Base-by-base conservation (phyloP, 108 stramenopile species). In the Cyclotella kingstonii region DNA sequence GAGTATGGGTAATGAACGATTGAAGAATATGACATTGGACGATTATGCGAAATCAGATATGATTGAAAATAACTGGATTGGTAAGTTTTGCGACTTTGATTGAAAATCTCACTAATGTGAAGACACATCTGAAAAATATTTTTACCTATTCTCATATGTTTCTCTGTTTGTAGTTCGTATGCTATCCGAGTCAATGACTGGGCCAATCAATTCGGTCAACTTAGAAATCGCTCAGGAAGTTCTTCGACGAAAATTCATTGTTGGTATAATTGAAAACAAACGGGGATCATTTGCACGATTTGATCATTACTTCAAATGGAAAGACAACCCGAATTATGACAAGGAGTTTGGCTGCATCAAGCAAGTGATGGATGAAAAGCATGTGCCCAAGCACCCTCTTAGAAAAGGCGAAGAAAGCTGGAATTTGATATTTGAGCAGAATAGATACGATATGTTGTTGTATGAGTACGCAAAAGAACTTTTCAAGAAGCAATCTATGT, bases 1-100 rank as follows among this genome's bases (percentile, higher is more conserved):
- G 35, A 50, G 31, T 26, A 66, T 66, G 31, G 67, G 54, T 1
- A 55, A 57, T 46, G 25, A 59, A 0, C 64, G 41, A 9, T 28
- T 73, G 40, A 38, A 58, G 42, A 40, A 53, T 55, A 79, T 74
- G 73, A 63, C 68, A 10, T 12, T 82, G 53, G 69, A 79, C 11
- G 76, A 80, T 39, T 83, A 83, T 54, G 72, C 70, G 5, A 70
- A 68, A 36, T 68, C 66, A 10, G 80, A 77, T 48, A 27, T 50
- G 21, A 68, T 65, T 38, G 80, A 81, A 43, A 66, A 72, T 57
- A 81, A 84, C 66, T 81, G 80, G 80, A 65, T 80, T 58, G 70
- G 70, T 72, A 36, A 63, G 70, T 54, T 4, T 2, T 21, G 5
- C n/a, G n/a, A n/a, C n/a, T n/a, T n/a, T n/a, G n/a, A n/a, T n/a